Conservation (phyloP, 139 green algal genomes). For the Chlamydomonas eustigma region DNA sequence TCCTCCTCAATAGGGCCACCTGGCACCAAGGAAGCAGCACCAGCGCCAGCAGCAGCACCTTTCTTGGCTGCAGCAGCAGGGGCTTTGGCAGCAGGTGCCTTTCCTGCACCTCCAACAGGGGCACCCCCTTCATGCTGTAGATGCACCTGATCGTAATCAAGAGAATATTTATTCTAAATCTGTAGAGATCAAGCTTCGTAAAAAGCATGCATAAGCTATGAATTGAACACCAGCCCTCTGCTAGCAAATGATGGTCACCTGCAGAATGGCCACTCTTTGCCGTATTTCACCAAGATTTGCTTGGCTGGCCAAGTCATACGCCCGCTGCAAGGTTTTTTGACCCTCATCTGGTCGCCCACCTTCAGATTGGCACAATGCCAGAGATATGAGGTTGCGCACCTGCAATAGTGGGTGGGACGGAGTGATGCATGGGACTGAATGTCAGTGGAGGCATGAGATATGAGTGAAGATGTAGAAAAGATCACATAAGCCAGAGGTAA, state of each 20-base stretch:
- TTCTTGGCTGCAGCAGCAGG: constrained; percentile 6
- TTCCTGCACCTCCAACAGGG: background rate
- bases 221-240: background rate
- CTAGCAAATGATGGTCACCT: constrained; percentile 19
- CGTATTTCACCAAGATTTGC: constrained; percentile 18
- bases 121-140: background rate
- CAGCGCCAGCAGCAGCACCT: background rate
- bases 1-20: constrained; percentile 33
- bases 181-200: too few relatives aligned
- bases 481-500: too few relatives aligned
- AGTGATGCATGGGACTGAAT: too few relatives aligned
- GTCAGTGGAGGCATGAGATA: too few relatives aligned
- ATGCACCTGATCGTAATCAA: constrained; percentile 15
- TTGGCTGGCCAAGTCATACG: constrained; percentile 31
- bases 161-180: too few relatives aligned
- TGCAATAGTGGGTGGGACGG: too few relatives aligned
- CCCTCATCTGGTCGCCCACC: constrained; percentile 22
- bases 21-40: too few relatives aligned
- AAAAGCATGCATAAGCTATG: background rate
- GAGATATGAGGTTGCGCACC: constrained; percentile 36
- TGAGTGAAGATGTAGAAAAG: too few relatives aligned
- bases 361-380: constrained; percentile 44
- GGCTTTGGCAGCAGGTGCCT: background rate
- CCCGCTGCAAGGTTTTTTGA: constrained; percentile 31
- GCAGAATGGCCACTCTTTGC: constrained; percentile 42